Conservation (phyloP, 2,329 filamentous ascomycete species). For the Venturia nashicola region DNA sequence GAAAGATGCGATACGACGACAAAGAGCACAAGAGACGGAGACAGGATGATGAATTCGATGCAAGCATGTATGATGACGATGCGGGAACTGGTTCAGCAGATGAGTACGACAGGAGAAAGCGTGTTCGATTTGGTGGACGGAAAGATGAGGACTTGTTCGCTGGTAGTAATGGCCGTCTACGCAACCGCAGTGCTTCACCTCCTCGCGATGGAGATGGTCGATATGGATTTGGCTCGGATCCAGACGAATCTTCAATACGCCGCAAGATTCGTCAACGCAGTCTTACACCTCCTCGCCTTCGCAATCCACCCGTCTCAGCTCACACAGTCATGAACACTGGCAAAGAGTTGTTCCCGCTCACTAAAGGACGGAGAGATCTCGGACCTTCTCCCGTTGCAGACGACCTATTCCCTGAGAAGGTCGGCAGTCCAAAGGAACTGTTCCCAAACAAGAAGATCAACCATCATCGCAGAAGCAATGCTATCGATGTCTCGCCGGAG, state of each 20-base stretch:
- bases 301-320: slow-evolving; percentile 12
- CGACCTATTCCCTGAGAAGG: slow-evolving; percentile 12
- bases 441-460: slow-evolving; percentile 25
- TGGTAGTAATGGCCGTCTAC: slow-evolving; percentile 31
- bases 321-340: slow-evolving; percentile 16
- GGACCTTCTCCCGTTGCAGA: slow-evolving; percentile 10
- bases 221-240: slow-evolving; percentile 35
- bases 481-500: slow-evolving; percentile 20
- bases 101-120: slow-evolving; percentile 16
- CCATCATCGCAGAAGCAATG: slow-evolving; percentile 33
- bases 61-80: slow-evolving; percentile 64
- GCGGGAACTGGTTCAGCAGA: slow-evolving; percentile 18
- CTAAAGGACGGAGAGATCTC: not conserved
- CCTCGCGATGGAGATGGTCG: slow-evolving; percentile 34
- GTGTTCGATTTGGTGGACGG: slow-evolving; percentile 14
- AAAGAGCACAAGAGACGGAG: slow-evolving; percentile 26
- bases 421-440: slow-evolving; percentile 17
- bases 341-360: slow-evolving; percentile 22
- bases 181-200: slow-evolving; percentile 50
- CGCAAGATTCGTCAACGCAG: slow-evolving; percentile 30
- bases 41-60: slow-evolving; percentile 51
- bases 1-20: slow-evolving; percentile 32
- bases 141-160: slow-evolving; percentile 20
- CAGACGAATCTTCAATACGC: slow-evolving; percentile 27
- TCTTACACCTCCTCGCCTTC: slow-evolving; percentile 21